phyloP scores from a whole-genome alignment of 2,329 filamentous ascomycete genomes.

The Stagonosporopsis vannaccii region DNA sequence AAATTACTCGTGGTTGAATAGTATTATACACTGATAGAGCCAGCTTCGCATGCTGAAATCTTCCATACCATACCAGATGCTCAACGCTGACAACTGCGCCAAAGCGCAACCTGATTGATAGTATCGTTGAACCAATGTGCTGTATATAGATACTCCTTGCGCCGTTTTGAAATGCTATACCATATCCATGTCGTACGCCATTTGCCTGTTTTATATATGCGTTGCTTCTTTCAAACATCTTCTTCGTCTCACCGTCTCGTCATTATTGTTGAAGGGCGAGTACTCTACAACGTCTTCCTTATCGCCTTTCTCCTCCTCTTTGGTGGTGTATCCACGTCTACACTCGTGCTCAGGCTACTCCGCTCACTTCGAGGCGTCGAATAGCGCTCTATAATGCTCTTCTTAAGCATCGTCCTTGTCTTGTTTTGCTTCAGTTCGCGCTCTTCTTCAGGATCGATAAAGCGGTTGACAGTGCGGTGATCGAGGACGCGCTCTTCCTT shows the following conservation, averaged over 20 bases:
- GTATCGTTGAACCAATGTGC: neutral
- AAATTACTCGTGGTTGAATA: neutral
- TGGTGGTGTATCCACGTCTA: constrained; percentile 31
- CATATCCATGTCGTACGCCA: constrained; percentile 3
- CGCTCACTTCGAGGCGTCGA: constrained; percentile 38
- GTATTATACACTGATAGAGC: neutral
- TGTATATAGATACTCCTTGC: constrained; percentile 8
- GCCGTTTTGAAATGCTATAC: constrained; percentile 6
- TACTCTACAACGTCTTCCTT: constrained; percentile 42
- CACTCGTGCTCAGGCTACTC: constrained; percentile 37
- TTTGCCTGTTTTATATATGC: neutral
- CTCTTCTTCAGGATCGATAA: constrained; percentile 75
- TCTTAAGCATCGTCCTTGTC: constrained; percentile 33
- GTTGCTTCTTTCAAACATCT: neutral
- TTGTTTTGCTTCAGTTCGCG: constrained; percentile 42
- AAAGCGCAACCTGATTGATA: neutral
- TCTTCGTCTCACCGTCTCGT: neutral
- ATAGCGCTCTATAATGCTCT: constrained; percentile 33
- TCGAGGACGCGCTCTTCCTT: constrained; percentile 75
- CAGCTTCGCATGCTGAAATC: neutral
- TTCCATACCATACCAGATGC: neutral
- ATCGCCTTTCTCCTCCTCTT: constrained; percentile 32
- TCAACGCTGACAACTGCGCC: neutral
- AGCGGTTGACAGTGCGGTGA: constrained; percentile 86
- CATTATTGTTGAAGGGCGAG: neutral